Conservation (phyloP, 306 rosid species). For the Cucumis cinereus region DNA sequence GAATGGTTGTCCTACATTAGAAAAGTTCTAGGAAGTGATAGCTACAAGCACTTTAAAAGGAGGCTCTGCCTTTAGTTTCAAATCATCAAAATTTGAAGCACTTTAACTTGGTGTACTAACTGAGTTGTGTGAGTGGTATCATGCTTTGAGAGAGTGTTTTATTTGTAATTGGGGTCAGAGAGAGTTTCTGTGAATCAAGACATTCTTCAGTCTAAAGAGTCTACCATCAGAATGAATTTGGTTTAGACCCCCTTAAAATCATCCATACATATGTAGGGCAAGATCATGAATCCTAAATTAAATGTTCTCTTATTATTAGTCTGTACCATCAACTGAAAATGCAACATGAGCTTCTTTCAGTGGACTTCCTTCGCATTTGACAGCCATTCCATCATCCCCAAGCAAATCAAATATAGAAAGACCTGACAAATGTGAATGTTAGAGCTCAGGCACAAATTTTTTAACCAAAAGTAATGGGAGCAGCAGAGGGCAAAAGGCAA, state of each 20-base stretch:
- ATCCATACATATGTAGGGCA: background rate
- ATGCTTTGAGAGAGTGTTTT: too few species aligned
- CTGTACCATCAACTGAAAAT: slow-evolving; percentile 74
- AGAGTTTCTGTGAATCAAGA: background rate
- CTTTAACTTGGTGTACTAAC: too few species aligned
- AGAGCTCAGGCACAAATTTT: background rate
- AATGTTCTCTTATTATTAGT: background rate
- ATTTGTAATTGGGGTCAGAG: too few species aligned
- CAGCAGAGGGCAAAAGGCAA: background rate
- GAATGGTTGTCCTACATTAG: too few species aligned
- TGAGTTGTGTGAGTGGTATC: too few species aligned
- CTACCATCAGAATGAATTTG: background rate
- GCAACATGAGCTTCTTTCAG: slow-evolving; percentile 78
- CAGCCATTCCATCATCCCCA: slow-evolving; percentile 45
- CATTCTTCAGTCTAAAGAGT: background rate
- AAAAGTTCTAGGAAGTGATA: too few species aligned
- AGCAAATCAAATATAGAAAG: slow-evolving; percentile 65
- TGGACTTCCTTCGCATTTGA: slow-evolving; percentile 24
- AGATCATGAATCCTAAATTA: background rate
- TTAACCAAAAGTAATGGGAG: background rate
- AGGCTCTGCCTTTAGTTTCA: too few species aligned
- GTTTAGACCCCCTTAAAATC: background rate
- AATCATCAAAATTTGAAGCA: too few species aligned
- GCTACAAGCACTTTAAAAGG: too few species aligned
- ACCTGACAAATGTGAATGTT: slow-evolving; percentile 25